Evolutionary conservation across 169 alveolate genomes (phyloP), one percentile per base, ranked within the genome.

Genomic region (Plasmodium coatneyi): DNA sequence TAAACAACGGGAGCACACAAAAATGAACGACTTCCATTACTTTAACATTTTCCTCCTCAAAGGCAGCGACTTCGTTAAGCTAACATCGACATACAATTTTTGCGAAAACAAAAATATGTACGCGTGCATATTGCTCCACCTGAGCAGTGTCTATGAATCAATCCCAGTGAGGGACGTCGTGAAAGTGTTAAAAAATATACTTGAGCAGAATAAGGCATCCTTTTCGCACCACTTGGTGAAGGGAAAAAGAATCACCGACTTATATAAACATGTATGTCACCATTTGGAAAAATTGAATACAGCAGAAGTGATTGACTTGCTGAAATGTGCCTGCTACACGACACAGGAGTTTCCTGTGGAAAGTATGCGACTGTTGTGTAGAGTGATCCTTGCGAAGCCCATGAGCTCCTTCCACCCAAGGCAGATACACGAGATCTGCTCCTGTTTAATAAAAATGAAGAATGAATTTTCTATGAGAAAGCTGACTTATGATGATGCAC

Each of bases 101-200:
- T 46, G 39, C 36, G 93, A 84, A 84, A 84, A 84, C 39, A 84
- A 84, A 66, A 84, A 84, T 16, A 84, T 84, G 25, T 84, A 84
- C 66, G 93, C 80, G 9, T 84, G 80, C 56, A 71, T 84, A 49
- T 56, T 84, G 5, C 32, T 84, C 36, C 93, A 84, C 25, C 79
- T 84, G 43, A 72, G 74, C 39, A 72, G 19, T 28, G 79, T 84
- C 22, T 84, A 72, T 28, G 60, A 25, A 0, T 49, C 52, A 2
- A 4, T 84, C 76, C 54, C 46, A n/a, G 39, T 84, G 46, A 76
- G 79, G 32, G 71, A 84, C 10, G 52, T 84, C 52, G 16, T 71
- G 12, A 76, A 49, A 16, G 34, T 84, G 4, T 74, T 84, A 84
- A 83, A 54, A 30, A 84, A 84, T 36, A 72, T 84, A 2, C 12